A percentile compares a stretch with the other conserved stretches of the same genome.
Evolutionary conservation across 768 basidiomycete species (phyloP).

Genomic region (Boletus sp.): DNA sequence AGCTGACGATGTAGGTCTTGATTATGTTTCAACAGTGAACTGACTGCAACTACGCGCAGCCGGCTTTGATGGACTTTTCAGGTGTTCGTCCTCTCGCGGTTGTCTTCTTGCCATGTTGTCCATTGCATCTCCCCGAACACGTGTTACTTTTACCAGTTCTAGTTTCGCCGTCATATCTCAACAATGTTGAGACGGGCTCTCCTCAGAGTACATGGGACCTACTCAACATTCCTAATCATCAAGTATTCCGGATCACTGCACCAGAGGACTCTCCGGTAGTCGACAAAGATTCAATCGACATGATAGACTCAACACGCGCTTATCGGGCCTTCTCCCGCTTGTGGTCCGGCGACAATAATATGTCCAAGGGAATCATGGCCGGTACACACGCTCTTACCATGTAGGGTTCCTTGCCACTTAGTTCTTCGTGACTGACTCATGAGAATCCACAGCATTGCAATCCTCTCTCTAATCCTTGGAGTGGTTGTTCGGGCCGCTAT

Average conservation of each 20-base stretch:
- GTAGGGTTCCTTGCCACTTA: slow-evolving; percentile 40
- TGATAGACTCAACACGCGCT: slow-evolving; percentile 41
- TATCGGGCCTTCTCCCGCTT: slow-evolving; percentile 48
- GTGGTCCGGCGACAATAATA: slow-evolving; percentile 34
- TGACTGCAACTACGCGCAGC: slow-evolving; percentile 37
- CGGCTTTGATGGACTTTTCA: slow-evolving; percentile 37
- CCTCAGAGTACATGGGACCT: slow-evolving; percentile 44
- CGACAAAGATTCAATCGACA: slow-evolving; percentile 45
- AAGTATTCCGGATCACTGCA: slow-evolving; percentile 39
- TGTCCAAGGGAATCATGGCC: slow-evolving; percentile 39
- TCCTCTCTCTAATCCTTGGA: slow-evolving; percentile 67
- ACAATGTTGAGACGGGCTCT: slow-evolving; percentile 23
- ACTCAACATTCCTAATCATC: slow-evolving; percentile 41
- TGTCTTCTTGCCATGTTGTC: slow-evolving; percentile 58
- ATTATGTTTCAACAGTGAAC: slow-evolving; percentile 17
- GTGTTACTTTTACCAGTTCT: slow-evolving; percentile 61
- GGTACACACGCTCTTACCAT: slow-evolving; percentile 61
- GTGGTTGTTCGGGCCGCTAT: slow-evolving; percentile 37
- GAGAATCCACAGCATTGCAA: slow-evolving; percentile 50
- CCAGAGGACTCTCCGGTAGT: slow-evolving; percentile 40
- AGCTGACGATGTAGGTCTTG: slow-evolving; percentile 30
- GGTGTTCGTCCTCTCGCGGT: slow-evolving; percentile 62
- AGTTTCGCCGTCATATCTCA: slow-evolving; percentile 25
- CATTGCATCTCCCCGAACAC: slow-evolving; percentile 37
- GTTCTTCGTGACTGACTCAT: slow-evolving; percentile 12